phyloP scores from a whole-genome alignment of 352 stramenopile species.

The Globisporangium acanthophoron region DNA sequence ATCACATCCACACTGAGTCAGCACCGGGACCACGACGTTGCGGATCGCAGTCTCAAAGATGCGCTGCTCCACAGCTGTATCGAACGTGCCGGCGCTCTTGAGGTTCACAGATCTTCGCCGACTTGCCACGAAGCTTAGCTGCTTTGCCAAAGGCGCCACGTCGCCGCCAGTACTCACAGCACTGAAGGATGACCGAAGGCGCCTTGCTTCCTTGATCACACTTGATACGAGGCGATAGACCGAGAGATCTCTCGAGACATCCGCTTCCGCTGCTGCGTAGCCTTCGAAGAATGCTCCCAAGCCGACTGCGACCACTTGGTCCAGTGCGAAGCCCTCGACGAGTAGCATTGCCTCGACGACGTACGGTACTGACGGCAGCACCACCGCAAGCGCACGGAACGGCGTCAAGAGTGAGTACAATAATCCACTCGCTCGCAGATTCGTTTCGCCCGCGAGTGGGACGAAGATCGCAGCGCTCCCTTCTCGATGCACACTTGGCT shows the following conservation, averaged over 20 bases:
- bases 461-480: conserved; percentile 19
- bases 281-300: conserved; percentile 21
- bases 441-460: conserved; percentile 10
- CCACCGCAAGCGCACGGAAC: conserved; percentile 27
- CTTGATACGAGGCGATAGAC: conserved; percentile 1
- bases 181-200: conserved; percentile 3
- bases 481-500: background rate
- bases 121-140: background rate
- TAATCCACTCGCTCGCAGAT: conserved; percentile 14
- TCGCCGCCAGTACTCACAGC: background rate
- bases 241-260: background rate
- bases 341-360: conserved; percentile 25
- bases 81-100: background rate
- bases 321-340: conserved; percentile 20
- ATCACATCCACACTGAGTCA: background rate
- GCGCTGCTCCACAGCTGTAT: conserved; percentile 6
- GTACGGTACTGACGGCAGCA: conserved; percentile 16
- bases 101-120: background rate
- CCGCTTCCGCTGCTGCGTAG: conserved; percentile 10
- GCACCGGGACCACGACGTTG: background rate
- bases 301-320: conserved; percentile 11
- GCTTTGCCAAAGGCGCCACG: background rate
- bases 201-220: conserved; percentile 6
- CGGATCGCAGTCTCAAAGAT: conserved; percentile 8
- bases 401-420: conserved; percentile 22